Evolutionary conservation across 2,329 filamentous ascomycete genomes (phyloP).

Genomic region (Aureobasidium sp.): DNA sequence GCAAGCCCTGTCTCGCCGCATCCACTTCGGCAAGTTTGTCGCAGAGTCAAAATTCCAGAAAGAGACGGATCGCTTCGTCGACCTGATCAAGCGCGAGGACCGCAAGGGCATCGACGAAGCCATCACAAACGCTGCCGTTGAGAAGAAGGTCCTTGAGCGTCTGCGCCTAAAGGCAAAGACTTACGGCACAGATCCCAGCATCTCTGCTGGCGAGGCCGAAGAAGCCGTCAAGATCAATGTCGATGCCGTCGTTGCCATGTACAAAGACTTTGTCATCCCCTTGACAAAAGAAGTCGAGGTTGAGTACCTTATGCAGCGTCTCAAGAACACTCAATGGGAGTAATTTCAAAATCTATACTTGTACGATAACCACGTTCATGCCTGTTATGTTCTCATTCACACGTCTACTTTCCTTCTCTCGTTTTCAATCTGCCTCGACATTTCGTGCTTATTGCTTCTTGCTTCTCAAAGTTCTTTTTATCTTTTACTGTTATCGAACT

Average conservation of each 20-base stretch:
- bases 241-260: conserved; percentile 84
- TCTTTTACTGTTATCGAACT: too few relatives aligned
- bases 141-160: conserved; percentile 83
- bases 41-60: conserved; percentile 90
- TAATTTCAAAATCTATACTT: conserved; percentile 15
- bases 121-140: conserved; percentile 83
- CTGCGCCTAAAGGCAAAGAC: conserved; percentile 82
- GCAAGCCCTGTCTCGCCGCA: conserved; percentile 79
- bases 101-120: conserved; percentile 73
- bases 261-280: conserved; percentile 77
- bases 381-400: background rate
- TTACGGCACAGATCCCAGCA: conserved; percentile 82
- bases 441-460: background rate
- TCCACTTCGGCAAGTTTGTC: conserved; percentile 98
- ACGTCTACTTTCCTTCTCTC: background rate
- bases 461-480: background rate
- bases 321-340: conserved; percentile 50
- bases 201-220: conserved; percentile 38
- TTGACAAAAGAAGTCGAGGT: conserved; percentile 98
- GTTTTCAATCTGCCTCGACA: background rate
- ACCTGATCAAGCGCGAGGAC: conserved; percentile 73
- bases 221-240: conserved; percentile 71
- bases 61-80: conserved; percentile 71
- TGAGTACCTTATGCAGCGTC: conserved; percentile 91
- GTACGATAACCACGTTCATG: too few relatives aligned